A percentile compares a stretch with the other conserved stretches of the same genome.
phyloP scores from a whole-genome alignment of 2,329 filamentous ascomycete species.

The Fusarium cicatricum region DNA sequence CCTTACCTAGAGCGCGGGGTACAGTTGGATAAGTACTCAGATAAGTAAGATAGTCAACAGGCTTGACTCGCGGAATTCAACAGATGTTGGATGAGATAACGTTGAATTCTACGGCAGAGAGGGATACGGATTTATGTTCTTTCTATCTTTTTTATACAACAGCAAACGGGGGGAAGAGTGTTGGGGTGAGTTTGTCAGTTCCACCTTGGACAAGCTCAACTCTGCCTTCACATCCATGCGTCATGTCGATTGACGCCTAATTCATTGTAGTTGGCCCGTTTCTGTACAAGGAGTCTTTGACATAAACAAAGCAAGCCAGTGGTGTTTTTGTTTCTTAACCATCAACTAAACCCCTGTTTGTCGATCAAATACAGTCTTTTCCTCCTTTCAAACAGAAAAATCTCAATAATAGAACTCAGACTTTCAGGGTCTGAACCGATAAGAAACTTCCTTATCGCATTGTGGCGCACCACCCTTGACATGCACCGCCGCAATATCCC shows the following conservation, averaged over 20 bases:
- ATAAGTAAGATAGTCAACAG: neutral
- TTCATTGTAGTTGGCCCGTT: neutral
- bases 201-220: neutral
- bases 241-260: slow-evolving; percentile 34
- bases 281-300: neutral
- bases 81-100: too few species aligned
- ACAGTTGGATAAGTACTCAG: neutral
- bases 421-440: slow-evolving; percentile 22
- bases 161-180: neutral
- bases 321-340: neutral
- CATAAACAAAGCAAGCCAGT: neutral
- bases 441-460: slow-evolving; percentile 27
- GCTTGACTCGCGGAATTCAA: too few species aligned
- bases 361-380: neutral
- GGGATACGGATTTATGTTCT: too few species aligned
- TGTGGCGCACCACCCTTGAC: slow-evolving; percentile 19
- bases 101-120: too few species aligned
- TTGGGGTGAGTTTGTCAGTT: neutral
- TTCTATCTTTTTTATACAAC: too few species aligned
- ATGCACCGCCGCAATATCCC: slow-evolving; percentile 25
- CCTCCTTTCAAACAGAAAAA: too few species aligned
- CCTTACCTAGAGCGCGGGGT: slow-evolving; percentile 36
- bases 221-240: slow-evolving; percentile 21
- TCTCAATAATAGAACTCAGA: neutral
- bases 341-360: neutral